Evolutionary conservation across 129 eudicot genomes (phyloP), one percentile per base, ranked within the genome.

Genomic region (Sambucus nigra): DNA sequence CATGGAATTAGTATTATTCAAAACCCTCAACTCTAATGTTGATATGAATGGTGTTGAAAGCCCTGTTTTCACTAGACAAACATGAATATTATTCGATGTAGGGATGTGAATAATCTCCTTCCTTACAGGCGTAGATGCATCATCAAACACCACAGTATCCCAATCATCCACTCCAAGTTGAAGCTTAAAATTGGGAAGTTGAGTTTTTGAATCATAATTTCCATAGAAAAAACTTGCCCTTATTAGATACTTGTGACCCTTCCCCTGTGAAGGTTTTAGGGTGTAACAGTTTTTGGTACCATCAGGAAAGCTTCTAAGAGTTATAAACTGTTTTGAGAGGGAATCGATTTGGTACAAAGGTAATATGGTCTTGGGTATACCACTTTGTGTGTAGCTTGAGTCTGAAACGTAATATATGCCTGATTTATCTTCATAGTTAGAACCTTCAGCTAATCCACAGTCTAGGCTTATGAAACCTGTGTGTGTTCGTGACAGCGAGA

Each of bases 391-490:
- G 61, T 69, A 73, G 27, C 20, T 40, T 8, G 69, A 60, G 52
- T 78, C 86, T 0, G 75, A 55, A n/a, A 11, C 55, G 24, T 68
- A 82, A 35, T 47, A 13, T 21, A 82, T 10, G 2, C 31, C 33
- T 0, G 77, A 74, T 1, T 0, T 7, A 2, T 3, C 13, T 20
- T 74, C 86, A 38, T 78, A 68, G 59, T 47, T 28, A 15, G 46
- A 47, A 19, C 55, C 72, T 63, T 65, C 27, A 0, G 23, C 28
- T 12, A 59, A 32, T 25, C 92, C 92, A 69, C 92, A 82, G 38
- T 82, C 92, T 57, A 82, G 61, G 79, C 86, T 82, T 64, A 72
- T 38, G 65, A 82, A 82, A 5, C 80, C 92, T 82, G 79, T 2
- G 23, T n/a, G n/a, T n/a, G n/a, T n/a, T n/a, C n/a, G n/a, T n/a